Base-by-base conservation (phyloP, 257 asterid genomes). In the Primulina huaijiensis region DNA sequence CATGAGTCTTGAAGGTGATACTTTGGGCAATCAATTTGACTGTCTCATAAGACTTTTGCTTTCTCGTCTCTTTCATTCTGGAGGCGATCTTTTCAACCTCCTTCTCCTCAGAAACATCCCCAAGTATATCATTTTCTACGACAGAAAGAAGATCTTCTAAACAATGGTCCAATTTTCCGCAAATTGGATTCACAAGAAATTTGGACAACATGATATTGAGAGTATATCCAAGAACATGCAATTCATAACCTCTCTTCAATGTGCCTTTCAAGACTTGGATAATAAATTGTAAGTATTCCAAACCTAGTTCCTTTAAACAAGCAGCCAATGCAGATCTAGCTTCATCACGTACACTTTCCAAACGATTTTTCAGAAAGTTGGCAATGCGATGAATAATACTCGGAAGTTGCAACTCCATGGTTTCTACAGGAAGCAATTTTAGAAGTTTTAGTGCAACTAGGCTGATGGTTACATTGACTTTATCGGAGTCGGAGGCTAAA, bases 51-150 rank as follows among this genome's bases (percentile, higher is more conserved):
- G 99, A 93, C 84, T 89, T 93, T 21, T 82, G 90, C 85, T 83
- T 93, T 79, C 88, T 87, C 38, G 97, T 90, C 81, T 93, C 99
- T 79, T 93, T 90, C 97, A 90, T 90, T 70, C 89, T 93, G 35
- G 92, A 87, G 85, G 99, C 96, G 77, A 90, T 79, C 82, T 90
- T 93, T 25, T 89, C 90, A 65, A 90, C 99, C 68, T 93, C 99
- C 82, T 93, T 93, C 89, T 93, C 91, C 69, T 89, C 97, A 16
- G 99, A 89, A 82, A 93, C 96, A 80, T 78, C 92, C 65, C 96
- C 97, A 52, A 93, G 87, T 72, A 93, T 86, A 79, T 93, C 99
- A 69, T 77, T 89, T 75, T 76, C 82, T 56, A 80, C 83, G 46
- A 93, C 82, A 29, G 82, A 78, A 20, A 93, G 92, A 76, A 93